These are phyloP conservation scores for Aspergillus udagawae DNA, from an alignment of 2,329 filamentous ascomycete genomes.

Conservation along the genomic window DNA sequence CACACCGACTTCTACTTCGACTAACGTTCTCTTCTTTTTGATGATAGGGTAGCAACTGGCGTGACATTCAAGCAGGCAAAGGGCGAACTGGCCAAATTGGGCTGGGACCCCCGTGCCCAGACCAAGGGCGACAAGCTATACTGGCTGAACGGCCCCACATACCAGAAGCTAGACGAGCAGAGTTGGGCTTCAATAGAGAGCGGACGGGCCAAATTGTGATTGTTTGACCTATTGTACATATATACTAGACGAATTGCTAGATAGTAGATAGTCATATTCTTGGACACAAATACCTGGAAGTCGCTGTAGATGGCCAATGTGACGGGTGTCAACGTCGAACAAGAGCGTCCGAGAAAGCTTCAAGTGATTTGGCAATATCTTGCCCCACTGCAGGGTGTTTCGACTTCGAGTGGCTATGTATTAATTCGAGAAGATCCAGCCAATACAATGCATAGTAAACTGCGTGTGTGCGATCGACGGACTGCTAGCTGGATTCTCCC, in stretches of 20 bases:
- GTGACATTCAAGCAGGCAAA: conserved; percentile 52
- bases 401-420: too few species aligned
- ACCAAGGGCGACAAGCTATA: conserved; percentile 38
- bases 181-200: conserved; percentile 42
- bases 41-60: conserved; percentile 39
- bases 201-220: conserved; percentile 42
- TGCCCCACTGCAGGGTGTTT: too few species aligned
- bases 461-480: neutral
- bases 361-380: too few species aligned
- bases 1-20: neutral
- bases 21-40: conserved; percentile 3
- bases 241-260: neutral
- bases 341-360: too few species aligned
- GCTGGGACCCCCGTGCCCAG: conserved; percentile 35
- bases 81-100: conserved; percentile 40
- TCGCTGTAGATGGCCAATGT: neutral
- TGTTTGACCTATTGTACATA: neutral
- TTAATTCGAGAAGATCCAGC: too few species aligned
- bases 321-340: too few species aligned
- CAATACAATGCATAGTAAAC: too few species aligned
- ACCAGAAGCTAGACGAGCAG: conserved; percentile 34
- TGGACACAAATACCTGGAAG: neutral
- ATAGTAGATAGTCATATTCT: neutral
- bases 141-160: conserved; percentile 42
- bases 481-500: neutral